Base-by-base conservation (phyloP, 805 yeast species). In the Candida qinlingensis region DNA sequence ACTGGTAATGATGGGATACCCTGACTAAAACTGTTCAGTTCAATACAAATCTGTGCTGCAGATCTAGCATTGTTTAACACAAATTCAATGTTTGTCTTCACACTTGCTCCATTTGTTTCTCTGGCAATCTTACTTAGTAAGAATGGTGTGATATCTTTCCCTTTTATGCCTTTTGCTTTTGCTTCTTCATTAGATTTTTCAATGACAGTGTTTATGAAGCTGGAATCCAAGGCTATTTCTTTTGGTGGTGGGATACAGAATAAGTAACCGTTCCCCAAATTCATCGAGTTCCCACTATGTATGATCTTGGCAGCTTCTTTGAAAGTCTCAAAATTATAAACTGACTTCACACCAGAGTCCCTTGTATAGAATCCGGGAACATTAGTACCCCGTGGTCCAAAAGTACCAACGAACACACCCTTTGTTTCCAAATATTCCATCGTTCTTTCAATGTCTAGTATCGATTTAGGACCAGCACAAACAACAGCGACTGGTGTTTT, bases 381-480 rank as follows among this genome's bases (percentile, higher is more conserved):
- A 35, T 72, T 69, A 4, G 76, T 66, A 0, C 80, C 79, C 10
- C 55, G 56, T 6, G 77, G 77, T 11, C 83, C 81, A 50, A 66
- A 67, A 0, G 96, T 89, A 5, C 84, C 77, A 7, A 89, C 96
- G 57, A 84, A 85, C 1, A 89, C 96, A 11, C 97, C 97, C 65
- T 88, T 90, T 0, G 97, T 89, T 64, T 89, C 97, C 46, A 89
- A 70, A 60, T 83, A 87, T 63, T 89, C 97, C 75, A 88, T 73
- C 0, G 97, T 90, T 53, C 85, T 73, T 8, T 76, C 80, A 47
- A 90, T 83, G 59, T 89, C 97, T 48, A 89, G 69, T 45, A 89
- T 88, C 37, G 90, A 81, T 62, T 89, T 89, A 2, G 96, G 96
- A 0, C 97, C 97, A 7, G 96, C 83, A 62, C 96, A 89, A 8